A percentile compares a stretch with the other conserved stretches of the same genome.
These are phyloP conservation scores for Magnolia changhungtana DNA, from an alignment of 164 flowering plant genomes.

Conservation along the genomic window DNA sequence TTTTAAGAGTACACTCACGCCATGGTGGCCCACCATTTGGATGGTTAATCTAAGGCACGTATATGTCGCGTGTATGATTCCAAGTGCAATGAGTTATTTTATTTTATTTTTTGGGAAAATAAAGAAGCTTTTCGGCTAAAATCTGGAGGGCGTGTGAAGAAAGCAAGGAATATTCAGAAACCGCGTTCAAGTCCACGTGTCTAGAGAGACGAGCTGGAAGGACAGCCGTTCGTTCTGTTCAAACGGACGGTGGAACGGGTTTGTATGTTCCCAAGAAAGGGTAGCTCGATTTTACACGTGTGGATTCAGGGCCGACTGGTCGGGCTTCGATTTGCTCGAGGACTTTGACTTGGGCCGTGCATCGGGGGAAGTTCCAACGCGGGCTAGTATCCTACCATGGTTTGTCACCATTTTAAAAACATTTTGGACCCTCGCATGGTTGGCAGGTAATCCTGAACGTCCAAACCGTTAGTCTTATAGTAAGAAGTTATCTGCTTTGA, in stretches of 20 bases:
- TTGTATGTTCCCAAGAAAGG: not conserved
- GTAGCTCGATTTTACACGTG: not conserved
- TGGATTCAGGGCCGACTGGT: not conserved
- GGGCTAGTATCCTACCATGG: not conserved
- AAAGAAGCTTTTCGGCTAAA: not conserved
- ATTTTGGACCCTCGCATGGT: not conserved
- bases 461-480: not conserved
- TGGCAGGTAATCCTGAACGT: not conserved
- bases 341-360: not conserved
- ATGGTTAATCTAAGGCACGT: not conserved
- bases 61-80: not conserved
- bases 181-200: slow-evolving; percentile 1
- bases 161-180: slow-evolving; percentile 3
- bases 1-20: too few relatives aligned
- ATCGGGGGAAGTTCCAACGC: not conserved
- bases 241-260: not conserved
- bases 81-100: too few relatives aligned
- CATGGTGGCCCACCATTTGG: not conserved
- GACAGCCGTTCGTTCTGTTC: not conserved
- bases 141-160: not conserved
- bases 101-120: too few relatives aligned
- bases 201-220: not conserved
- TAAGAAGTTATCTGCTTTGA: too few relatives aligned
- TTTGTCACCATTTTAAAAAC: not conserved
- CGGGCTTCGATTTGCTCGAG: not conserved